Conservation (phyloP, 2,329 filamentous ascomycete species). For the Aspergillus neoniger region DNA sequence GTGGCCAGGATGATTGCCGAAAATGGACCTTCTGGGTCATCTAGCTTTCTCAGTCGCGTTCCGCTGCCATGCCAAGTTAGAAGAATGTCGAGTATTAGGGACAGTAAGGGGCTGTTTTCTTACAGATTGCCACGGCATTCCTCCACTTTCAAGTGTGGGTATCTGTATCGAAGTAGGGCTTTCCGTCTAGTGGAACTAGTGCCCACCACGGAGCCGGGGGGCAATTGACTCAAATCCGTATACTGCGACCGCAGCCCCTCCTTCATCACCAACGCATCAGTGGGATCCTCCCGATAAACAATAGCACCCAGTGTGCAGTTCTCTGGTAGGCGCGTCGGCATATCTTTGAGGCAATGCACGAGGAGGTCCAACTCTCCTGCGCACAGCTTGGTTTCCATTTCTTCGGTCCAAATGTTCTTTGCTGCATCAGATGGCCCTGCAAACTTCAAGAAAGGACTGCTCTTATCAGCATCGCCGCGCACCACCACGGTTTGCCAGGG, state of each 20-base stretch:
- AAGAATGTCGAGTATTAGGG: background rate
- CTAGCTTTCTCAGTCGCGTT: background rate
- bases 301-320: background rate
- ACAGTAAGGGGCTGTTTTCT: background rate
- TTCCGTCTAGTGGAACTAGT: background rate
- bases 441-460: background rate
- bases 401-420: constrained; percentile 19
- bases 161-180: background rate
- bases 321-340: background rate
- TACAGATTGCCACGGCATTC: background rate
- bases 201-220: background rate
- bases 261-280: background rate
- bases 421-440: constrained; percentile 19
- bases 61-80: background rate
- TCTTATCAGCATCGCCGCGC: background rate
- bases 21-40: background rate
- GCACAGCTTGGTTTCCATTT: background rate
- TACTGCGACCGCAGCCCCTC: background rate
- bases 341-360: background rate
- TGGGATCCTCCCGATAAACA: background rate
- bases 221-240: background rate
- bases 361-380: constrained; percentile 1
- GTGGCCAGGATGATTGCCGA: background rate
- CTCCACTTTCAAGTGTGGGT: background rate
- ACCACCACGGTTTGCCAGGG: background rate